These are phyloP conservation scores for Sporothrix brasiliensis DNA, from an alignment of 2,329 filamentous ascomycete genomes.

Conservation along the genomic window DNA sequence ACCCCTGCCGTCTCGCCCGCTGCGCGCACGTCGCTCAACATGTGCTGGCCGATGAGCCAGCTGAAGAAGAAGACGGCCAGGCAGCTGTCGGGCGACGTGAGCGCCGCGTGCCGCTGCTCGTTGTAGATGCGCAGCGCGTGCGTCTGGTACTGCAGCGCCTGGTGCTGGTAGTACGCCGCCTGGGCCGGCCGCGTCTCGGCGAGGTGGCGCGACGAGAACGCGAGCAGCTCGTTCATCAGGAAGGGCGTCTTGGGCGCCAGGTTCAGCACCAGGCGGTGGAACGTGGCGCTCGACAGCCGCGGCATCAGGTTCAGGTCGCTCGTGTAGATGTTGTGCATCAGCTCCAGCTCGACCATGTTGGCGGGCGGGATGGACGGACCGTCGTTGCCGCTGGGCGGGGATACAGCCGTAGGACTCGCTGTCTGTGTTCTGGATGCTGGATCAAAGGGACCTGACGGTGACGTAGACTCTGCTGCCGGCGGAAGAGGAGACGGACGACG, in stretches of 20 bases:
- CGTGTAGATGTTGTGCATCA: conserved; percentile 6
- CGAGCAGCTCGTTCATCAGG: conserved; percentile 10
- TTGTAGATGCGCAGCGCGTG: not conserved
- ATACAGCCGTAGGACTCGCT: too few species aligned
- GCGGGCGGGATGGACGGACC: not conserved
- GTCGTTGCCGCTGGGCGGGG: not conserved
- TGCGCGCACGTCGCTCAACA: not conserved
- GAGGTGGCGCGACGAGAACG: conserved; percentile 14
- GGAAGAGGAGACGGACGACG: not conserved
- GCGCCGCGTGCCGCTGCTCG: not conserved
- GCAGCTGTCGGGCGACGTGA: not conserved
- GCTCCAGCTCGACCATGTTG: not conserved
- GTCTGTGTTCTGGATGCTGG: not conserved
- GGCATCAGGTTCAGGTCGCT: not conserved
- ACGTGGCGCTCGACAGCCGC: not conserved
- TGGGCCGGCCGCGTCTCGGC: not conserved
- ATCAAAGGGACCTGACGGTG: not conserved
- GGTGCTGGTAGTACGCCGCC: not conserved
- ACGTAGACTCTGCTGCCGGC: not conserved
- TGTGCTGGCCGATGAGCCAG: conserved; percentile 3
- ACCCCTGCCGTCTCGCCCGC: too few species aligned
- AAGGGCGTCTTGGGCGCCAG: not conserved
- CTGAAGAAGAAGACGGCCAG: conserved; percentile 5
- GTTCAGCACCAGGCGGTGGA: not conserved
- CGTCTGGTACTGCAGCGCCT: not conserved